Base-by-base conservation (phyloP, 1,284 basidiomycete genomes). In the Fomitopsis palustris region DNA sequence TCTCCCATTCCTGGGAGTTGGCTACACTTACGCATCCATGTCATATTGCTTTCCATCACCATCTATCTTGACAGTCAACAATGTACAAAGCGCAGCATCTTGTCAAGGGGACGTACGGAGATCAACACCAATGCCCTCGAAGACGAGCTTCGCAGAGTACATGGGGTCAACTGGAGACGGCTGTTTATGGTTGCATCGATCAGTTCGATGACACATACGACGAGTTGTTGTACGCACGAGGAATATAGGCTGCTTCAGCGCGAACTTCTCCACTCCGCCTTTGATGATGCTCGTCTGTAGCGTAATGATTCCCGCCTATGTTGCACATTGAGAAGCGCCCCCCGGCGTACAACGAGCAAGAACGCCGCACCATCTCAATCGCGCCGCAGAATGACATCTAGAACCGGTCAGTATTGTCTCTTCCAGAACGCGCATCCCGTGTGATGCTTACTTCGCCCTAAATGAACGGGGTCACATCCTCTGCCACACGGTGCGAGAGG, bases 281-380 rank as follows among this genome's bases (percentile, higher is more conserved):
- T 90, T 92, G 75, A 93, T 87, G 61, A 93, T 81, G 69, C 83
- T 86, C 19, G 85, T 85, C 56, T 79, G 86, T 67, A 93, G 83
- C 5, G 88, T 92, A 62, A 90, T 82, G 59, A 88, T 83, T 12
- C 90, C 90, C 1, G 89, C 87, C 87, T 89, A 70, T 10, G 10
- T 3, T 35, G 16, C 35, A 35, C 10, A 35, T 12, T 35, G 10
- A 12, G 35, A 35, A 14, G 10, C 35, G 2, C 16, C 8, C 4
- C 35, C 2, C 4, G 16, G 35, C 12, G 12, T 8, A n/a, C 35
- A 8, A 9, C n/a, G 21, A 8, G 10, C 27, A 3, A 12, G 3
- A 14, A 23, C 31, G 38, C 54, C 69, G 16, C 52, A 83, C 85
- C 86, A 89, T 90, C 70, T 92, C 89, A 58, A 91, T 90, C 2